phyloP scores from a whole-genome alignment of 805 yeast genomes.

The Metschnikowia hibisci region DNA sequence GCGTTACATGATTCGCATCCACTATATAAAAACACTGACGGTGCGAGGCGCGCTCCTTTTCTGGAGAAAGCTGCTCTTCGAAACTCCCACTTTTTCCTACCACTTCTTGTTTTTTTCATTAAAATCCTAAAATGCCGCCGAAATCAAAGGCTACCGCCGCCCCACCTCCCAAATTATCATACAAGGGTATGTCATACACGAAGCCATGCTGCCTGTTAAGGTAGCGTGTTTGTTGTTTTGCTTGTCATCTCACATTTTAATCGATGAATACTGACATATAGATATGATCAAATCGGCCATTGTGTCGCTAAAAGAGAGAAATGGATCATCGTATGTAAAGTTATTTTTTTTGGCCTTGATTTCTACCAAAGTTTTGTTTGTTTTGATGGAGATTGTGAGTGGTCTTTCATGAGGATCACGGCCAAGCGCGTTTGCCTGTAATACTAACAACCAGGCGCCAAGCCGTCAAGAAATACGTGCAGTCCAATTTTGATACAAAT shows the following conservation, averaged over 20 bases:
- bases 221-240: slow-evolving; percentile 4
- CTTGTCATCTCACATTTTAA: background rate
- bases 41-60: slow-evolving; percentile 5
- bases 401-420: no score
- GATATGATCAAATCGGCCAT: slow-evolving; percentile 70
- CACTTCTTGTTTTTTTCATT: background rate
- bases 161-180: slow-evolving; percentile 12
- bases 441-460: slow-evolving; percentile 57
- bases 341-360: background rate
- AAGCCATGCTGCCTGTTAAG: background rate
- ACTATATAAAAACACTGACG: slow-evolving; percentile 3
- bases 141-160: slow-evolving; percentile 9
- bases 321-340: slow-evolving; percentile 66
- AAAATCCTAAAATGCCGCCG: slow-evolving; percentile 12
- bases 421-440: no score
- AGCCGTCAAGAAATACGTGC: slow-evolving; percentile 80
- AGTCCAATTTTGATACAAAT: slow-evolving; percentile 54
- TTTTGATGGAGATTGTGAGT: no score
- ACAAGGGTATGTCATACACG: slow-evolving; percentile 15
- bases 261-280: slow-evolving; percentile 21
- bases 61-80: background rate
- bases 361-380: background rate
- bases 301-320: slow-evolving; percentile 68
- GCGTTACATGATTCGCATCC: slow-evolving; percentile 4
- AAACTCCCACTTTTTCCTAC: slow-evolving; percentile 1